Evolutionary conservation across 306 rosid species (phyloP), one percentile per base, ranked within the genome.

Genomic region (Gleditsia sinensis): DNA sequence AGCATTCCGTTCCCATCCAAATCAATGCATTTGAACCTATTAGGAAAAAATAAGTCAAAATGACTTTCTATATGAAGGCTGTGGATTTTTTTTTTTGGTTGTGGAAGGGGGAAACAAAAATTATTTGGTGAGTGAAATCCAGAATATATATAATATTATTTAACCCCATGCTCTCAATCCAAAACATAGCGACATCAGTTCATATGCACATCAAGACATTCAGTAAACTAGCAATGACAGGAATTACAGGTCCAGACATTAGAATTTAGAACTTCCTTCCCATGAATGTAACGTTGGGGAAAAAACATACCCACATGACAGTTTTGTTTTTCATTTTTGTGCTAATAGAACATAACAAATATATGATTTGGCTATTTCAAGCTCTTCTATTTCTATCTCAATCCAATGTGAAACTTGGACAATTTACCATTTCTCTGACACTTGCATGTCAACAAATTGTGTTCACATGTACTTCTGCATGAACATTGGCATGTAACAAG

Each of bases 1-100:
- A 95, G 79, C 72, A 95, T 75, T 70, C 96, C 98, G 82, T 95
- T 95, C 76, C 98, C 99, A 85, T 95, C 99, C 87, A 95, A 89
- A 79, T 95, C 99, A 75, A 95, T 83, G 96, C 98, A 95, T 79
- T 88, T 92, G 91, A 95, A 95, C 99, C 99, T 95, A 85, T 74
- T 68, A 33, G 4, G 12, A 61, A 7, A 33, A 36, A 27, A 40
- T 32, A 34, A 6, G 1, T 69, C 14, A 11, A 32, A 67, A 7
- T n/a, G 5, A 62, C 20, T 78, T 61, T 68, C 55, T 9, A 23
- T 54, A 74, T 59, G 3, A 73, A 72, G 21, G 72, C 25, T 9
- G 43, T 30, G 8, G 45, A 30, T 42, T 42, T 61, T 36, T 17
- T 60, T 45, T 4, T 45, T 45, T 1, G 17, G 5, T 11, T n/a